These are phyloP conservation scores for Lactarius hengduanensis DNA, from an alignment of 768 basidiomycete species.

Conservation along the genomic window DNA sequence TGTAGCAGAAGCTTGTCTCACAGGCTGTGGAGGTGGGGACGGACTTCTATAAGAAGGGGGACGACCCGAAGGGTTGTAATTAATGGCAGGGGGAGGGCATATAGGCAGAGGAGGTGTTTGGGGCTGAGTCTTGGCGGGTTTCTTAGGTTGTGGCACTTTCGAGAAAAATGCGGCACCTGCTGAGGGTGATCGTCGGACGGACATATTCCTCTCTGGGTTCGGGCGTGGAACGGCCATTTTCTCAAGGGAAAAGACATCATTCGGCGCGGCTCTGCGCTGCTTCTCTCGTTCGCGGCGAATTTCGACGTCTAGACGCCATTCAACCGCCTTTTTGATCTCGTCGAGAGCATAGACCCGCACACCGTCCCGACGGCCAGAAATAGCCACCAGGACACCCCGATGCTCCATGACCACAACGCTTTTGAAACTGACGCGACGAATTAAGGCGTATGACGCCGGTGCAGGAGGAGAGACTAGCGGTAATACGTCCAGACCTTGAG, in stretches of 20 bases:
- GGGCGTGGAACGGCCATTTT: constrained; percentile 27
- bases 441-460: constrained; percentile 75
- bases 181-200: constrained; percentile 22
- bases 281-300: constrained; percentile 72
- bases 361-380: constrained; percentile 82
- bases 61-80: constrained; percentile 41
- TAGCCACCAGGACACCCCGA: constrained; percentile 85
- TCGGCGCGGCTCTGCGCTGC: constrained; percentile 47
- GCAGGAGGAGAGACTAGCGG: constrained; percentile 73
- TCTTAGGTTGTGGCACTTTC: constrained; percentile 24
- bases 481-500: constrained; percentile 85
- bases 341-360: constrained; percentile 88
- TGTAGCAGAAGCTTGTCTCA: constrained; percentile 43
- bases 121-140: constrained; percentile 27
- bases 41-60: constrained; percentile 63
- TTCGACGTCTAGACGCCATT: constrained; percentile 85
- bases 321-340: constrained; percentile 80
- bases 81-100: constrained; percentile 18
- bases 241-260: constrained; percentile 34
- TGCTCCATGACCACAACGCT: constrained; percentile 92
- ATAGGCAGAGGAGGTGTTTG: constrained; percentile 24
- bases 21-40: constrained; percentile 38
- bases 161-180: constrained; percentile 1
- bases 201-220: constrained; percentile 21
- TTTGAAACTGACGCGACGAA: constrained; percentile 80